Evolutionary conservation across 192 early-diverging fungal genomes (phyloP), one percentile per base, ranked within the genome.

Genomic region (Coemansia sp.): DNA sequence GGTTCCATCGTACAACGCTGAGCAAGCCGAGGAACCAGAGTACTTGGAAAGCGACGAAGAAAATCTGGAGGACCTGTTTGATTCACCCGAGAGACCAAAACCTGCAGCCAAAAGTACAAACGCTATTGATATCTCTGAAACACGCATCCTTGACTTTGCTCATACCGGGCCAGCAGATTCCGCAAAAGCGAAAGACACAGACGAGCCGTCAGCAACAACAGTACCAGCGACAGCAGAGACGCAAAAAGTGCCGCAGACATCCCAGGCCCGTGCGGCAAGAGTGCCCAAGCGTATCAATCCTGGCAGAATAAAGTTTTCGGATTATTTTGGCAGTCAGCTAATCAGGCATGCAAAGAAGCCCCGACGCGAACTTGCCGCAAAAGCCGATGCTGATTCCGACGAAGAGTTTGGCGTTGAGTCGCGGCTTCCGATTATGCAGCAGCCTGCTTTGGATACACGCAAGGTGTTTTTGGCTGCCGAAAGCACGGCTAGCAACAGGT

Each of bases 51-150:
- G 66, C 49, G 74, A 82, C 31, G 82, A 79, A 29, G 82, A 84
- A 50, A 71, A 34, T 2, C 56, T 80, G n/a, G 83, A 84, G 60
- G 75, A 84, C 11, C 61, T 84, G 52, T 84, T 84, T 68, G 69
- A 80, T 31, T 80, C 77, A 10, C 69, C 83, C 6, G 59, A 59
- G n/a, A 57, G 58, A 17, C 38, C 54, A 34, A 56, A 54, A 28
- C 58, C 52, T n/a, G 56, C 58, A 5, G 52, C 60, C 17, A 28
- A 12, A 10, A 30, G 2, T 8, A 28, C 6, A 18, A n/a, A 17
- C 45, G 17, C 18, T 7, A 25, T 8, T 14, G 4, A 50, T 12
- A 60, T 11, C 12, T 8, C 34, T 8, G 34, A 36, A 6, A 8
- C 34, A 4, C 34, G 8, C 5, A 36, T 8, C 34, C 34, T 36